These are phyloP conservation scores for Solanum hybrid DNA, from an alignment of 305 asterid species.

Conservation along the genomic window DNA sequence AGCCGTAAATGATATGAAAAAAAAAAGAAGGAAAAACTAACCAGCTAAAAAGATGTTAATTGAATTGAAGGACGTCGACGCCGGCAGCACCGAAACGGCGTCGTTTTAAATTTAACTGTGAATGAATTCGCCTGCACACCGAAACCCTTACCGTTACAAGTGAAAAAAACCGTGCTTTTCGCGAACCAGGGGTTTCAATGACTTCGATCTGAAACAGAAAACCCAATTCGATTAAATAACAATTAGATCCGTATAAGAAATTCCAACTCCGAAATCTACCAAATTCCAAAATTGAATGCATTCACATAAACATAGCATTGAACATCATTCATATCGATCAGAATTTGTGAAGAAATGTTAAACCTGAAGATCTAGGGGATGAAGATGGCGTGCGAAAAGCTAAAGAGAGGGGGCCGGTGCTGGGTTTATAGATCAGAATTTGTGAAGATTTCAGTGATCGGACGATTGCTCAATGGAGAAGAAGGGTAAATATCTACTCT, in stretches of 20 bases:
- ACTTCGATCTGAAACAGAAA: not conserved
- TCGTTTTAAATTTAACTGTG: not conserved
- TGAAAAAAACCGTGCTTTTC: not conserved
- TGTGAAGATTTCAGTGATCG: not conserved
- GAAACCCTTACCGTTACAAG: not conserved
- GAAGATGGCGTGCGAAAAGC: not conserved
- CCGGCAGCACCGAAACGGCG: not conserved
- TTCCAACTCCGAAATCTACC: not conserved
- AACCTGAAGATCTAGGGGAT: not conserved
- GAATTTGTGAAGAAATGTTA: not conserved
- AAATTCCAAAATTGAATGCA: not conserved
- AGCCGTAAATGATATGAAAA: not conserved
- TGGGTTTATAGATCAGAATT: not conserved
- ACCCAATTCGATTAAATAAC: not conserved
- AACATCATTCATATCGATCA: not conserved
- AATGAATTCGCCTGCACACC: not conserved
- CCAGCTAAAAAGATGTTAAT: not conserved
- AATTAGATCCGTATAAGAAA: not conserved
- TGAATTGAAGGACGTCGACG: not conserved
- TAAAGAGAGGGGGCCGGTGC: not conserved
- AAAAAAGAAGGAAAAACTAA: not conserved
- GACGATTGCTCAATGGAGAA: not conserved
- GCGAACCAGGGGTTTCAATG: not conserved
- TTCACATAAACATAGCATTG: not conserved
- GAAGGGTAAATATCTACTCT: not conserved